Conservation (phyloP, 2,329 filamentous ascomycete species). For the Fusarium sp. region DNA sequence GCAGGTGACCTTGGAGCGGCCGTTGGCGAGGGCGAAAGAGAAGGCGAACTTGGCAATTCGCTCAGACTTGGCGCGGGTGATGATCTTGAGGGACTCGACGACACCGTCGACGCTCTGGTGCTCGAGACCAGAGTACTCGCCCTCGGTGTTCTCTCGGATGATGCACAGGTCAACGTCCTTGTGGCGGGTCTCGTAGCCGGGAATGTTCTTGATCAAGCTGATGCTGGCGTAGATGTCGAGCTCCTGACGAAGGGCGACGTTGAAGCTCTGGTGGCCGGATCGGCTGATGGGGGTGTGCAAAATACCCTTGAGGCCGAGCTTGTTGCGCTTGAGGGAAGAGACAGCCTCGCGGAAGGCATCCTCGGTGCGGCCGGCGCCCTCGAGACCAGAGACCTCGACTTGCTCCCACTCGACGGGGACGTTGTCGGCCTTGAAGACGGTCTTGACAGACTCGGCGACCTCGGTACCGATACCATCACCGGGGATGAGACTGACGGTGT, state of each 20-base stretch:
- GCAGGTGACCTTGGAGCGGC: constrained; percentile 98
- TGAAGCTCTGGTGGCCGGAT: constrained; percentile 98
- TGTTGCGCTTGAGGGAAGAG: constrained; percentile 95
- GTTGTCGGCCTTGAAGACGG: constrained; percentile 99
- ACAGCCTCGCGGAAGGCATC: constrained; percentile 96
- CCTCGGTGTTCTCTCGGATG: constrained; percentile 99
- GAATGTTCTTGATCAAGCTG: constrained; percentile 99
- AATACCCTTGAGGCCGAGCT: constrained; percentile 98
- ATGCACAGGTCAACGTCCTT: constrained; percentile 98
- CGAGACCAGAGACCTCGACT: constrained; percentile 92
- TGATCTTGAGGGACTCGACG: constrained; percentile 99
- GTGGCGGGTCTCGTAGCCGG: constrained; percentile 97
- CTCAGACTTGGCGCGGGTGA: constrained; percentile 98
- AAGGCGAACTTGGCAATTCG: constrained; percentile 99
- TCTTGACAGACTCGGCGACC: constrained; percentile 97
- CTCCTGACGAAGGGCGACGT: constrained; percentile 98
- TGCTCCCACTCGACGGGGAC: constrained; percentile 99
- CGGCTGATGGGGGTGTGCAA: constrained; percentile 96
- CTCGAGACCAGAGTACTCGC: constrained; percentile 98
- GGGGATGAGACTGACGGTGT: constrained; percentile 97
- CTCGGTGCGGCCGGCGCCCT: constrained; percentile 83
- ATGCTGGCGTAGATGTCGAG: constrained; percentile 99
- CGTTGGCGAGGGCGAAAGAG: constrained; percentile 96
- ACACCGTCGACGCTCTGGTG: constrained; percentile 97
- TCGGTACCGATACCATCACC: constrained; percentile 99